Evolutionary conservation across 495 filamentous ascomycete genomes (phyloP), one percentile per base, ranked within the genome.

Genomic region (Penicillium steckii): DNA sequence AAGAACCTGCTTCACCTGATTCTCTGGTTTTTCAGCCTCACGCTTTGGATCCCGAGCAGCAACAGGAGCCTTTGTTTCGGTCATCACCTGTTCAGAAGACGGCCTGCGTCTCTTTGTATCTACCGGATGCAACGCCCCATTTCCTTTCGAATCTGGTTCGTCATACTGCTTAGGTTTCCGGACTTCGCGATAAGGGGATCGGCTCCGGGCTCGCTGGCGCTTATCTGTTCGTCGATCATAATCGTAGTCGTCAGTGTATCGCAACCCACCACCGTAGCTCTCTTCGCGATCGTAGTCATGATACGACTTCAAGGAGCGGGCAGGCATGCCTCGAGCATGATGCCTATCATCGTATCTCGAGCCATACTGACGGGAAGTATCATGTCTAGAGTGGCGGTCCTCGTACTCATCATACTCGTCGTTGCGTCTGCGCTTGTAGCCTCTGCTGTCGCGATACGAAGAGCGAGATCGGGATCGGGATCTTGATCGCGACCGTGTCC

Each of bases 351-450:
- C 69, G 56, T 72, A 65, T 52, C 66, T 61, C 29, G 65, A 57
- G 13, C 58, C 50, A 66, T 60, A 50, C 67, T 59, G 74, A 70
- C 57, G 66, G 66, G 68, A 69, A 57, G 56, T 69, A 57, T 59
- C 83, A 73, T 69, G 80, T 71, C 56, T 82, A 66, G 64, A 84
- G 74, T 49, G 53, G 22, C 64, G 73, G 56, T 57, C 75, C 69
- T 74, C 69, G 54, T 65, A 75, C 37, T 68, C 64, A 60, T 81
- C 74, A 68, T 80, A 73, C 38, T 83, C 78, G 56, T 90, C 86
- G 65, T 88, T 84, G 62, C 79, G 81, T 55, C 81, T 68, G 61
- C 89, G 82, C 70, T 95, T 91, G 49, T 79, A 83, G 25, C 85
- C 83, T 59, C 80, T 82, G 55, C 60, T 61, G 46, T 79, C 60